Evolutionary conservation across 1,139 yeast species (phyloP), one percentile per base, ranked within the genome.

Genomic region (Candida sp.): DNA sequence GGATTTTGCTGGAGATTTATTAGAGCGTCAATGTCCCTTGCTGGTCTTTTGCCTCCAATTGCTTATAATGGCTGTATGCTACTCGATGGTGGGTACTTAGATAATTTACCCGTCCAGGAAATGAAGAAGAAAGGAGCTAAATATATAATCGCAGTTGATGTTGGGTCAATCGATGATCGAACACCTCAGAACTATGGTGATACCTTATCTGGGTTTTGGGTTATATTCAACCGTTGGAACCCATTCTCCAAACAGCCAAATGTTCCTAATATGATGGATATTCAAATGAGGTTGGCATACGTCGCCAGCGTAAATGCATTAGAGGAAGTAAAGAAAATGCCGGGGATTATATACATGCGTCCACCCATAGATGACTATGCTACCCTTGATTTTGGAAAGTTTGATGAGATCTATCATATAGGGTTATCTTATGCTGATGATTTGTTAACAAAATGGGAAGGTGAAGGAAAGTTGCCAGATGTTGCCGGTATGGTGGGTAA

Each of bases 1-100:
- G 99, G 99, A 2, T 88, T 87, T 58, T 91, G 96, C 22, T 93
- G 99, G 99, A 72, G 98, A 50, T 93, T 87, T 54, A 86, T 93
- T 42, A 73, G 99, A 41, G 99, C 99, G 0, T 89, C 97, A 0
- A 93, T 93, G 99, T 87, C 97, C 1, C 74, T 93, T 43, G 98
- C 99, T 1, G 97, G 99, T 0, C 69, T 93, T 33, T 70, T 93
- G 25, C 99, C 99, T 2, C 96, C 96, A 0, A 82, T 95, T 12
- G 76, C 93, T 2, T 91, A 86, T 52, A 82, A 88, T 46, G 99
- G 99, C 0, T 82, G 87, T 38, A 93, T 93, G 98, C 68, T 93
- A 33, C 68, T 93, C 35, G 99, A 93, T 61, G 99, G 99, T 36
- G 99, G 99, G 0, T 93, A 93, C 58, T 82, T 93, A 45, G 99